These are phyloP conservation scores for Cryptosporidium andersoni DNA, from an alignment of 169 alveolate species.

Conservation along the genomic window DNA sequence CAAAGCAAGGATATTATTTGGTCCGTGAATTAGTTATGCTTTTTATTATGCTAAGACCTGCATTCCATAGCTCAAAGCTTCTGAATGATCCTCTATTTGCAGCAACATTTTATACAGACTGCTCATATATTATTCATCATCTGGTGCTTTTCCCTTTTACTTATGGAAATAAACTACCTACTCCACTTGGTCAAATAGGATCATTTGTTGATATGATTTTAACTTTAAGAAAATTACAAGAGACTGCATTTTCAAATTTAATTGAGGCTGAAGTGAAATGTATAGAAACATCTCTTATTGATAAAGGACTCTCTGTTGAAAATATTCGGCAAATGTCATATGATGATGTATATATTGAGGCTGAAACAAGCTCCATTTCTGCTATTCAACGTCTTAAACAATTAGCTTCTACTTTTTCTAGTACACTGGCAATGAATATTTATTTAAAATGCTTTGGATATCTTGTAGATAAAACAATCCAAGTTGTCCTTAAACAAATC, in stretches of 20 bases:
- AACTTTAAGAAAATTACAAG: conserved; percentile 61
- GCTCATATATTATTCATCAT: conserved; percentile 61
- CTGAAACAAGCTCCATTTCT: conserved; percentile 33
- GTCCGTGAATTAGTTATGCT: conserved; percentile 63
- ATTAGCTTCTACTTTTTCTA: conserved; percentile 39
- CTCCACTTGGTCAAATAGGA: conserved; percentile 60
- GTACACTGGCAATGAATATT: conserved; percentile 17
- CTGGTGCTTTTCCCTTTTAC: conserved; percentile 52
- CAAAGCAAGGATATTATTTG: conserved; percentile 62
- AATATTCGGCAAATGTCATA: conserved; percentile 42
- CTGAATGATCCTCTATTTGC: conserved; percentile 45
- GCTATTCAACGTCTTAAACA: conserved; percentile 36
- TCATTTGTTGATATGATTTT: conserved; percentile 61
- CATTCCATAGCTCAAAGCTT: conserved; percentile 38
- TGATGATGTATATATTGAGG: conserved; percentile 39
- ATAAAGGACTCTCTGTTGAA: conserved; percentile 39
- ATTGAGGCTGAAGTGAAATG: conserved; percentile 8
- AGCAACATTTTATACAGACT: conserved; percentile 69
- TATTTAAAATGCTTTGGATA: conserved; percentile 52
- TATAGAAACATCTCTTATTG: conserved; percentile 1
- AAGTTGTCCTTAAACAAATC: conserved; percentile 21
- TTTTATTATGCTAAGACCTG: conserved; percentile 46
- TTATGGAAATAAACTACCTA: conserved; percentile 44
- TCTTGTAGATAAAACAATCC: conserved; percentile 53
- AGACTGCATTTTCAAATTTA: conserved; percentile 49